phyloP scores from a whole-genome alignment of 2,329 filamentous ascomycete species.

The Calonectria henricotiae region DNA sequence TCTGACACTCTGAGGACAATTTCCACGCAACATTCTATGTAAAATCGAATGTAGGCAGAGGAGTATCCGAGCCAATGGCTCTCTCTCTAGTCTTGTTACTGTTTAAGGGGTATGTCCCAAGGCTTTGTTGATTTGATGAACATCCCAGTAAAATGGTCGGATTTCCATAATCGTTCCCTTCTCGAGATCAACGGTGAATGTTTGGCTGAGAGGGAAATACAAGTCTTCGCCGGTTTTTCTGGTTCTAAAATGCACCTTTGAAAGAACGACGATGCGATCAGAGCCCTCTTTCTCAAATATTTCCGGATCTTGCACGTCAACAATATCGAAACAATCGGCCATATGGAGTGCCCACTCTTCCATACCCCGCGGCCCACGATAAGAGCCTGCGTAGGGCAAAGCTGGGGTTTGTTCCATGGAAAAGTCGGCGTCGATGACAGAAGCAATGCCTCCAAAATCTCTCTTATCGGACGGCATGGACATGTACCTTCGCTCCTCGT shows the following conservation, averaged over 20 bases:
- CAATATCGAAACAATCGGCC: conserved; percentile 50
- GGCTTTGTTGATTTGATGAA: conserved; percentile 48
- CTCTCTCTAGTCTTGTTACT: too few species aligned
- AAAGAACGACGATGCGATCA: conserved; percentile 51
- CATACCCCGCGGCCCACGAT: conserved; percentile 54
- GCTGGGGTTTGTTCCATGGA: conserved; percentile 55
- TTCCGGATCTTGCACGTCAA: conserved; percentile 55
- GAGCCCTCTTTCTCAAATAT: conserved; percentile 55
- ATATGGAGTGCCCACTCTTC: conserved; percentile 54
- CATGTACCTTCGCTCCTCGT: conserved; percentile 57
- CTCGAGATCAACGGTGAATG: conserved; percentile 55
- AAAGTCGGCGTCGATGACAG: conserved; percentile 49
- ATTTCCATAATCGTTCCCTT: conserved; percentile 54
- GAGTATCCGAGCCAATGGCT: too few species aligned
- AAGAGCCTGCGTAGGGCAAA: conserved; percentile 56
- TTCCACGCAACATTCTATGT: too few species aligned
- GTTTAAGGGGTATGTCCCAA: conserved; percentile 42
- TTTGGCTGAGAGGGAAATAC: conserved; percentile 54
- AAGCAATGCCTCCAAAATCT: conserved; percentile 55
- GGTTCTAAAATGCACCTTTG: conserved; percentile 52
- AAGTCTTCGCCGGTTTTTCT: conserved; percentile 54
- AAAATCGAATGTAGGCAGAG: too few species aligned
- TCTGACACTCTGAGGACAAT: too few species aligned
- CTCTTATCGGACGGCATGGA: conserved; percentile 50
- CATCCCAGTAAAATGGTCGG: conserved; percentile 59